phyloP scores from a whole-genome alignment of 306 rosid genomes.

The apple (Malus domestica) region ASM211411v1 NC_041803.1:52003001-52003500 shows the following conservation, averaged over 20 bases:
- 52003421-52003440: not conserved
- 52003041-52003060: not conserved
- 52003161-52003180: not conserved
- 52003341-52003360: no score
- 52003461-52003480: not conserved
- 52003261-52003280: no score
- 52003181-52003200: not conserved
- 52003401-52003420: not conserved
- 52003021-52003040: not conserved
- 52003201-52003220: not conserved
- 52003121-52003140: not conserved
- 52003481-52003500: not conserved
- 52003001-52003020: not conserved
- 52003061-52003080: not conserved
- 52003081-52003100: not conserved
- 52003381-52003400: not conserved
- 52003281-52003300: not conserved
- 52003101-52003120: not conserved
- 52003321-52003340: no score
- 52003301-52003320: not conserved
- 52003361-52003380: not conserved
- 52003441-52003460: not conserved
- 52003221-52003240: not conserved
- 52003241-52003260: not conserved
- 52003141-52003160: not conserved